A percentile compares a stretch with the other conserved stretches of the same genome.
Evolutionary conservation across 371 early-diverging fungal species (phyloP).

Genomic region (Nematocida displodere): DNA sequence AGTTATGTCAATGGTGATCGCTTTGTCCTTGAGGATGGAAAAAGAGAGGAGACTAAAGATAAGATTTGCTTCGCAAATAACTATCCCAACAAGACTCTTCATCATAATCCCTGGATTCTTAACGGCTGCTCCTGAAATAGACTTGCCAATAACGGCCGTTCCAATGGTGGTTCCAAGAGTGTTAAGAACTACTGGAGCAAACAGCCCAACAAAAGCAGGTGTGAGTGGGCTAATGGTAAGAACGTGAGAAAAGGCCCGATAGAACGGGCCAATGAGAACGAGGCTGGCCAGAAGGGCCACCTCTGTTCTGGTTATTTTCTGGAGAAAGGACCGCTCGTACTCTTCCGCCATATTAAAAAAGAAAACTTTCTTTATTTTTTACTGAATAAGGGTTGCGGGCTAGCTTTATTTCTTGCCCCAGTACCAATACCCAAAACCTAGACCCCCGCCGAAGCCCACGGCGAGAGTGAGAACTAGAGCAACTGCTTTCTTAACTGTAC

Average conservation of each 20-base stretch:
- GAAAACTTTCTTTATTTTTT: constrained; percentile 1
- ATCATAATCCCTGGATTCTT: constrained; percentile 58
- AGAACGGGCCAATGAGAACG: constrained; percentile 8
- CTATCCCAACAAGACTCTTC: constrained; percentile 63
- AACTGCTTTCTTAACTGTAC: background rate
- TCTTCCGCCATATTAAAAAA: constrained; percentile 4
- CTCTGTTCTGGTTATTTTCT: constrained; percentile 17
- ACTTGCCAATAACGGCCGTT: constrained; percentile 56
- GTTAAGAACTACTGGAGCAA: constrained; percentile 59
- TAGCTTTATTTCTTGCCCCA: background rate
- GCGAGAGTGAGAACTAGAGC: background rate
- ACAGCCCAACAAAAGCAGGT: constrained; percentile 56
- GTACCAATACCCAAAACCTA: no score
- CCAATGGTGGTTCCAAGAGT: constrained; percentile 60
- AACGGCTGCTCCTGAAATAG: constrained; percentile 63
- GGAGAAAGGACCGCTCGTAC: background rate
- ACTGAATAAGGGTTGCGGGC: background rate
- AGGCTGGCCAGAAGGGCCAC: background rate
- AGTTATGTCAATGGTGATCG: constrained; percentile 7
- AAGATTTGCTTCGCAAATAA: constrained; percentile 65
- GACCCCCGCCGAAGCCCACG: constrained; percentile 10
- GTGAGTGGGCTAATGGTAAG: background rate
- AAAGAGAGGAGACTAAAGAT: constrained; percentile 57
- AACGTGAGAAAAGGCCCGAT: background rate
- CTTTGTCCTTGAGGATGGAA: constrained; percentile 52